These are phyloP conservation scores for Komagataella mondaviorum DNA, from an alignment of 805 yeast species.

Conservation along the genomic window DNA sequence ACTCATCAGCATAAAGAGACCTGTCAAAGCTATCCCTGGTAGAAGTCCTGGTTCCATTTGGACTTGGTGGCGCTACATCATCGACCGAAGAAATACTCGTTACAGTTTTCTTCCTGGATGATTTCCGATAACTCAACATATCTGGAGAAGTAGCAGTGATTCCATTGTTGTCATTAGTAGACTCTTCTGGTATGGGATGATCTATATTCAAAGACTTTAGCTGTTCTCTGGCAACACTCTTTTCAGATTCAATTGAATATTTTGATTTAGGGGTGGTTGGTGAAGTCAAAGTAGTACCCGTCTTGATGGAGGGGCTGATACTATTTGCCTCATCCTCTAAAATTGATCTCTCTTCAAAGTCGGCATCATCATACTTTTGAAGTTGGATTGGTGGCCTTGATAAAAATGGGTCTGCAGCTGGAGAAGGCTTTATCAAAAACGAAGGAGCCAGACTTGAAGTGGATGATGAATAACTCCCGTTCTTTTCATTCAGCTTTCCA, in stretches of 20 bases:
- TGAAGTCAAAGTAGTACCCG: background rate
- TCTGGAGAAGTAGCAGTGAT: constrained; percentile 13
- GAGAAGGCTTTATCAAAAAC: constrained; percentile 21
- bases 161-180: background rate
- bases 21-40: constrained; percentile 15
- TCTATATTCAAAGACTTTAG: background rate
- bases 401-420: constrained; percentile 18
- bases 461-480: background rate
- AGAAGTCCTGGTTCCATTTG: background rate
- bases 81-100: constrained; percentile 8
- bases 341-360: constrained; percentile 3
- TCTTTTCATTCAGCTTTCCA: background rate
- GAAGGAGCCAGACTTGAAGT: constrained; percentile 2
- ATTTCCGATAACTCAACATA: constrained; percentile 16
- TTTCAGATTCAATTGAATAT: background rate
- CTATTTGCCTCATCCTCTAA: background rate
- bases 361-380: background rate
- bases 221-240: background rate
- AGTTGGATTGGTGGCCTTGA: background rate
- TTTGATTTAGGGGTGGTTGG: background rate
- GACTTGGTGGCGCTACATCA: background rate
- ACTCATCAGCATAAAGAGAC: constrained; percentile 42
- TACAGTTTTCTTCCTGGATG: constrained; percentile 9
- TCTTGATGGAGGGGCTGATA: background rate
- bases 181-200: constrained; percentile 3